A percentile compares a stretch with the other conserved stretches of the same genome.
These are phyloP conservation scores for Cicer arietinum DNA, from an alignment of 306 rosid species.

Conservation along the genomic window DNA sequence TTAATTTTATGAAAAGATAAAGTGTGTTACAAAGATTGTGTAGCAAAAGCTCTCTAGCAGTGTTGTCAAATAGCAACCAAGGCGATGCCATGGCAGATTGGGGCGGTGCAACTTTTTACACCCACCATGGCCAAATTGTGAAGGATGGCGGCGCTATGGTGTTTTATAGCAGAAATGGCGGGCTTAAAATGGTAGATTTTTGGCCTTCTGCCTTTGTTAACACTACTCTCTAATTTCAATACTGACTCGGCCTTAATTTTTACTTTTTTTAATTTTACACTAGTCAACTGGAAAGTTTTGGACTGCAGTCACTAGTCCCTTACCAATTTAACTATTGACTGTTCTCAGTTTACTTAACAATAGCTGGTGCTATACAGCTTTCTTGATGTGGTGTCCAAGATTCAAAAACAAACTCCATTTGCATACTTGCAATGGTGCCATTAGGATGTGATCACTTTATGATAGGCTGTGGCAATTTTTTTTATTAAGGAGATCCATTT, in stretches of 20 bases:
- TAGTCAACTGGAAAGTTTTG: constrained; percentile 1
- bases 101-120: not conserved
- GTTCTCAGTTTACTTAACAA: not conserved
- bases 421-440: not conserved
- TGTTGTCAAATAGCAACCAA: not conserved
- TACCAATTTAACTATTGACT: not conserved
- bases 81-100: not conserved
- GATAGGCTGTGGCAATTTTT: not conserved
- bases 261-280: not conserved
- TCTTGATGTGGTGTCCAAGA: constrained; percentile 1
- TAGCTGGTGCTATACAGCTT: constrained; percentile 4
- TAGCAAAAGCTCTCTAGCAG: not conserved
- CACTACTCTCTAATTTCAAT: not conserved
- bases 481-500: not conserved
- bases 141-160: not conserved
- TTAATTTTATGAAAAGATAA: too few relatives aligned
- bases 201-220: not conserved
- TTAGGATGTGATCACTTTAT: not conserved
- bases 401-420: not conserved
- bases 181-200: not conserved
- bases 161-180: not conserved
- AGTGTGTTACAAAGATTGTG: not conserved
- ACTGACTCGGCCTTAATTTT: not conserved
- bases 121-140: not conserved
- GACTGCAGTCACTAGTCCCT: not conserved